A percentile compares a stretch with the other conserved stretches of the same genome.
Conservation (phyloP, 108 stramenopile genomes). For the Cyclotella atomus region DNA sequence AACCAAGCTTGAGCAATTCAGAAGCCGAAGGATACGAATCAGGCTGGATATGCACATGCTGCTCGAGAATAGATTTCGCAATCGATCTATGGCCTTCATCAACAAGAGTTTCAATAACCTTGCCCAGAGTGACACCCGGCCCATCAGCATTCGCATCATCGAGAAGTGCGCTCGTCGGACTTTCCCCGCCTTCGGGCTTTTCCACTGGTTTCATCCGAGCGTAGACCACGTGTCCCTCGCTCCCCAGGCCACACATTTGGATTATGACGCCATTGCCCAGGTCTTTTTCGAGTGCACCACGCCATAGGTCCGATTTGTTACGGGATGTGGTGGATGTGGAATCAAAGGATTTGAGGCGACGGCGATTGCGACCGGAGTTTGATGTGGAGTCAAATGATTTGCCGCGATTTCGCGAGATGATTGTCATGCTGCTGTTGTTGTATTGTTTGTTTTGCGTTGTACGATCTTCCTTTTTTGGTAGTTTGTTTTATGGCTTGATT, state of each 20-base stretch:
- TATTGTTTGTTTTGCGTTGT: neutral
- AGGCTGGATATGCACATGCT: constrained; percentile 39
- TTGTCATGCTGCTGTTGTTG: neutral
- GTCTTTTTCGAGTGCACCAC: constrained; percentile 31
- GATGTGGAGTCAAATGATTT: neutral
- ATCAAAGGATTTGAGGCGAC: neutral
- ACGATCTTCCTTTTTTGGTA: no score
- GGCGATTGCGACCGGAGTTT: neutral
- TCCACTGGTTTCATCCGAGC: constrained; percentile 32
- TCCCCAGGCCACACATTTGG: constrained; percentile 53
- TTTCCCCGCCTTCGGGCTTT: no score
- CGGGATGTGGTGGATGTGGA: constrained; percentile 9
- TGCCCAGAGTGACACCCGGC: constrained; percentile 29
- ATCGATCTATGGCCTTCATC: constrained; percentile 50
- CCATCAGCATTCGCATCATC: neutral
- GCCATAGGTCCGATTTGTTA: constrained; percentile 45
- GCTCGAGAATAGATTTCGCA: constrained; percentile 50
- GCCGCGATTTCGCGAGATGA: neutral
- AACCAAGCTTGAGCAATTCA: constrained; percentile 45
- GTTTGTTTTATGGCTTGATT: no score
- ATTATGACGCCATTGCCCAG: constrained; percentile 37
- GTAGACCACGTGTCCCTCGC: constrained; percentile 43
- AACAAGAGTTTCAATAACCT: constrained; percentile 52
- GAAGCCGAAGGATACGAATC: constrained; percentile 48
- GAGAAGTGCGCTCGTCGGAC: neutral